phyloP scores from a whole-genome alignment of 352 stramenopile species.

The Phytophthora pluvialis region DNA sequence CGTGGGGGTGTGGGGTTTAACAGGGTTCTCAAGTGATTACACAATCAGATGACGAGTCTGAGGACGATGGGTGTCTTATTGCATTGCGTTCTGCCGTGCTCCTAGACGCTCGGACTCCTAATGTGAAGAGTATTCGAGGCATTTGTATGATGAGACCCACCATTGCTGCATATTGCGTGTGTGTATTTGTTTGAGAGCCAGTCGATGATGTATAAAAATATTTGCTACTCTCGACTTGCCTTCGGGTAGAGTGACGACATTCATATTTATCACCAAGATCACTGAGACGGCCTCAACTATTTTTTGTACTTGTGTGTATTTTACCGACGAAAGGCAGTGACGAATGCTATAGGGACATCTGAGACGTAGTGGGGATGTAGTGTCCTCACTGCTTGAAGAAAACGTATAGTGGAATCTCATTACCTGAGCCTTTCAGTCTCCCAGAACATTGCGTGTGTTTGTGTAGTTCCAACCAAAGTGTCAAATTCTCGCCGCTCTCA shows the following conservation, averaged over 20 bases:
- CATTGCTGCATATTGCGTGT: slow-evolving; percentile 32
- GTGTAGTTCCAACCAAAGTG: slow-evolving; percentile 77
- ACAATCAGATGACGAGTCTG: slow-evolving; percentile 93
- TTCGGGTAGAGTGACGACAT: slow-evolving; percentile 80
- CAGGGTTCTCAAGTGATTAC: slow-evolving; percentile 84
- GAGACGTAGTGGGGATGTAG: slow-evolving; percentile 49
- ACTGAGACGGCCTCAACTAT: slow-evolving; percentile 72
- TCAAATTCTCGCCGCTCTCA: slow-evolving; percentile 89
- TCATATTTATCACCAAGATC: slow-evolving; percentile 88
- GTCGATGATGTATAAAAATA: slow-evolving; percentile 89
- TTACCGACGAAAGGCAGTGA: slow-evolving; percentile 62
- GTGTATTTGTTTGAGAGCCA: slow-evolving; percentile 19
- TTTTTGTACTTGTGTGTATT: slow-evolving; percentile 3
- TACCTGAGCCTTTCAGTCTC: slow-evolving; percentile 79
- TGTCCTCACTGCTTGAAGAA: slow-evolving; percentile 67
- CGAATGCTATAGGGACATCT: slow-evolving; percentile 93
- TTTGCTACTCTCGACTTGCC: slow-evolving; percentile 92
- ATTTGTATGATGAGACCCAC: slow-evolving; percentile 93
- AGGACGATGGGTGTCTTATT: slow-evolving; percentile 70
- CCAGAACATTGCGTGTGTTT: not conserved
- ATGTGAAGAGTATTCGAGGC: slow-evolving; percentile 90
- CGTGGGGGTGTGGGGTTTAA: slow-evolving; percentile 4
- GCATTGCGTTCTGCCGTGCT: slow-evolving; percentile 85
- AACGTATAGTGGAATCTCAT: slow-evolving; percentile 91
- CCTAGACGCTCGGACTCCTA: slow-evolving; percentile 53